Percentiles rank a stretch among this genome's conserved stretches.
Conservation (phyloP, 805 yeast species). For the Suhomyces sp. region DNA sequence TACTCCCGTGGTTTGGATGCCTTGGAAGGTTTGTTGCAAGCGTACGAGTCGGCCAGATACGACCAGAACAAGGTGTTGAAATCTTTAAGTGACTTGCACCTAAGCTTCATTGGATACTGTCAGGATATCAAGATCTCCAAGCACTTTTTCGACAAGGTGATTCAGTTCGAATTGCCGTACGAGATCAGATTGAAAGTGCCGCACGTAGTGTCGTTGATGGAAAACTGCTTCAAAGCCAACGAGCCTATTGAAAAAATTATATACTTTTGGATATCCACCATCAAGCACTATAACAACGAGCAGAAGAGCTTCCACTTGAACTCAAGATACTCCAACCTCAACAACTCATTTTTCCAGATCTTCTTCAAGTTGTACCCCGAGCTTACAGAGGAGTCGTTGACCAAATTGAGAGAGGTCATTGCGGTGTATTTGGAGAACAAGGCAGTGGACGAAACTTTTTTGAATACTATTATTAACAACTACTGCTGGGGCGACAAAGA, state of each 20-base stretch:
- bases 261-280: conserved; percentile 61
- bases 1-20: conserved; percentile 62
- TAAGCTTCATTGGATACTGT: conserved; percentile 74
- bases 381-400: conserved; percentile 53
- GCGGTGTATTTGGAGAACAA: conserved; percentile 53
- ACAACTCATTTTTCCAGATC: conserved; percentile 63
- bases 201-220: conserved; percentile 60
- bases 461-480: conserved; percentile 70
- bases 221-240: conserved; percentile 57
- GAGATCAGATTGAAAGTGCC: conserved; percentile 69
- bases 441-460: conserved; percentile 73
- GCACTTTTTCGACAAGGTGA: conserved; percentile 71
- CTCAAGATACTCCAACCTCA: conserved; percentile 69
- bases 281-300: conserved; percentile 45
- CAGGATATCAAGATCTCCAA: conserved; percentile 69
- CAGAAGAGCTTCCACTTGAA: conserved; percentile 52
- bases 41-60: conserved; percentile 23
- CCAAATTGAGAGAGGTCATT: conserved; percentile 55
- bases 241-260: conserved; percentile 57
- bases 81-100: conserved; percentile 68
- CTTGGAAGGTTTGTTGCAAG: conserved; percentile 58
- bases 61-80: conserved; percentile 25
- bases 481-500: conserved; percentile 64
- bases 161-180: conserved; percentile 70
- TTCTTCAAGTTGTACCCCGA: conserved; percentile 61